A percentile compares a stretch with the other conserved stretches of the same genome.
phyloP scores from a whole-genome alignment of 1,139 yeast species.

The Kodamaea alishanica region DNA sequence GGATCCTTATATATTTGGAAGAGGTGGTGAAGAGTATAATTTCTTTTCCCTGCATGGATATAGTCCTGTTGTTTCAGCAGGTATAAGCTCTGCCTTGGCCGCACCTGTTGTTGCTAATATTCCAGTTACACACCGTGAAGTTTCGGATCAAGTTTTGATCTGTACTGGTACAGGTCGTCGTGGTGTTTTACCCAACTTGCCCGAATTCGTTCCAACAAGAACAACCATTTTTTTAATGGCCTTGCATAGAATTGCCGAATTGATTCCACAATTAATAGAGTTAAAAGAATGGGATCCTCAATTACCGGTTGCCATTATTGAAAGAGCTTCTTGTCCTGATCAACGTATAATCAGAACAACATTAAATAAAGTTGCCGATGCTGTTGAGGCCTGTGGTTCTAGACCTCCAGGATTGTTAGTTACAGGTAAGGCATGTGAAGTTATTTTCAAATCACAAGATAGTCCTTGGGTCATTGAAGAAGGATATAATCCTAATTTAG shows the following conservation, averaged over 20 bases:
- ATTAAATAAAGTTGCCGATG: slow-evolving; percentile 61
- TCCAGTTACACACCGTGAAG: slow-evolving; percentile 90
- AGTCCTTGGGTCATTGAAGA: slow-evolving; percentile 57
- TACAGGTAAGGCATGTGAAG: slow-evolving; percentile 77
- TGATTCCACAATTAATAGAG: slow-evolving; percentile 54
- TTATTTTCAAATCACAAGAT: slow-evolving; percentile 30
- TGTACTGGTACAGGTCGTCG: slow-evolving; percentile 95
- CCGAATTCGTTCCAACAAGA: slow-evolving; percentile 65
- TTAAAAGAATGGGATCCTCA: slow-evolving; percentile 63
- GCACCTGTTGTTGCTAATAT: slow-evolving; percentile 83
- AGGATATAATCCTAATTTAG: slow-evolving; percentile 33
- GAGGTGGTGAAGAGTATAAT: slow-evolving; percentile 90
- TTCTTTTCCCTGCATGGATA: slow-evolving; percentile 68
- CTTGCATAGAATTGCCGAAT: slow-evolving; percentile 71
- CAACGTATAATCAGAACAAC: slow-evolving; percentile 81
- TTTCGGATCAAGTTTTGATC: slow-evolving; percentile 86
- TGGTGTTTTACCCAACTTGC: slow-evolving; percentile 76
- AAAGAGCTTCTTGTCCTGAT: slow-evolving; percentile 91
- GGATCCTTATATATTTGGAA: slow-evolving; percentile 93
- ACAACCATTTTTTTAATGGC: slow-evolving; percentile 93
- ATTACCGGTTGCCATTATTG: slow-evolving; percentile 81
- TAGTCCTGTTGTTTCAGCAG: slow-evolving; percentile 74
- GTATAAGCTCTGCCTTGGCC: slow-evolving; percentile 85
- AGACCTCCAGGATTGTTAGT: slow-evolving; percentile 92
- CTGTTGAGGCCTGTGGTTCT: slow-evolving; percentile 77